These are phyloP conservation scores for Betula pendula DNA, from an alignment of 306 rosid genomes.

Conservation along the genomic window DNA sequence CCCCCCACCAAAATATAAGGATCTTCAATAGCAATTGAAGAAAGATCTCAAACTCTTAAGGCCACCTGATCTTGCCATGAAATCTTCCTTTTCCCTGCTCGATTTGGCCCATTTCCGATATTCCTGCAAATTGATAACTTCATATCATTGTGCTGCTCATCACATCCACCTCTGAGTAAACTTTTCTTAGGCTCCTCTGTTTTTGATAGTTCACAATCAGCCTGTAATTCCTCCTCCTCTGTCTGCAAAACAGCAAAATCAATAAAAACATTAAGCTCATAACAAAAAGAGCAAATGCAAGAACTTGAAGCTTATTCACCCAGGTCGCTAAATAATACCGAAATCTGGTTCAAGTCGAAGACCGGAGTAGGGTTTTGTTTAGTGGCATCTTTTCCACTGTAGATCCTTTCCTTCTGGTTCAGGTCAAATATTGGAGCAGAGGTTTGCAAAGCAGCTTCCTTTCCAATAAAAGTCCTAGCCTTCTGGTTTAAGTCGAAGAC, in stretches of 20 bases:
- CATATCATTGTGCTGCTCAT: slow-evolving; percentile 64
- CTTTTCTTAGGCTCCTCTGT: slow-evolving; percentile 71
- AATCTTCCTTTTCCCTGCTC: slow-evolving; percentile 89
- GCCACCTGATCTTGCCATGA: slow-evolving; percentile 98
- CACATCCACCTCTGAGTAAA: slow-evolving; percentile 49
- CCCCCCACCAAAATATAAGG: slow-evolving; percentile 26
- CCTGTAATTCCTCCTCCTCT: slow-evolving; percentile 87
- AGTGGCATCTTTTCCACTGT: slow-evolving; percentile 55
- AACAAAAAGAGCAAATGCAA: slow-evolving; percentile 10
- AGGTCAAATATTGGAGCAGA: slow-evolving; percentile 48
- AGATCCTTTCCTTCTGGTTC: slow-evolving; percentile 61
- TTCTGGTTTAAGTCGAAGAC: slow-evolving; percentile 67
- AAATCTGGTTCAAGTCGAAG: slow-evolving; percentile 94
- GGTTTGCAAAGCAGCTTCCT: slow-evolving; percentile 44
- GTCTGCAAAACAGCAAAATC: slow-evolving; percentile 39
- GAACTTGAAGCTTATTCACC: slow-evolving; percentile 7
- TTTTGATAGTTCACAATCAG: slow-evolving; percentile 43
- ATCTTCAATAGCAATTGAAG: slow-evolving; percentile 13
- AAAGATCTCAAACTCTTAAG: slow-evolving; percentile 70
- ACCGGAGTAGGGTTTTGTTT: slow-evolving; percentile 54
- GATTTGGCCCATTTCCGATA: slow-evolving; percentile 65
- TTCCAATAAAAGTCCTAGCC: slow-evolving; percentile 43
- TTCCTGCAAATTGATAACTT: slow-evolving; percentile 73
- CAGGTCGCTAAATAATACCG: slow-evolving; percentile 49
- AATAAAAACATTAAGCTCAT: slow-evolving; percentile 20